Base-by-base conservation (phyloP, 2,329 filamentous ascomycete genomes). In the Sarocladiaceae sp. region DNA sequence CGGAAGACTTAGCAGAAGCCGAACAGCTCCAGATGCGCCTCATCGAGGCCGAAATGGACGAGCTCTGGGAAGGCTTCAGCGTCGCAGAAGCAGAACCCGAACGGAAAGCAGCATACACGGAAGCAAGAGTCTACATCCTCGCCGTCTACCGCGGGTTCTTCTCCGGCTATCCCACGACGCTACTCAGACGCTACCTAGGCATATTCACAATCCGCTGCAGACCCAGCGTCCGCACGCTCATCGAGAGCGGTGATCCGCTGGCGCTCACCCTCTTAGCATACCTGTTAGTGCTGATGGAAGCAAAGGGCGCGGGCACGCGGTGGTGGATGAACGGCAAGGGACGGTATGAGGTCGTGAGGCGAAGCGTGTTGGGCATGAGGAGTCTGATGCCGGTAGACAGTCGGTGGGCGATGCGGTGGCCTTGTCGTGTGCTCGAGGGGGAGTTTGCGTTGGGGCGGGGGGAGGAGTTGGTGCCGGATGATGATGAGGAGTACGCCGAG, bases 261-360 rank as follows among this genome's bases (percentile, higher is more conserved):
- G 22, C 22, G 18, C 5, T 42, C 17, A 15, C 17, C 17, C 37
- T 42, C 22, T 11, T 42, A 20, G 37, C 37, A 17, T 25, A 42
- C 37, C 22, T 42, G 17, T 4, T 20, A 8, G 37, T 42, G 17
- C 18, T 42, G 17, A 22, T 42, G 11, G 23, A 42, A 23, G 37
- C 37, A 7, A 42, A 42, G 18, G 17, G 37, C 17, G 7, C 23
- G 17, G 37, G 37, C 8, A 20, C 12, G 5, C 6, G 37, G 17
- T 42, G 37, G 12, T 42, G 37, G 37, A 42, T 42, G 37, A 42
- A 42, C 13, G 37, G 37, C 37, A 42, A 25, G 23, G 37, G 37
- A 7, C 15, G 17, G 37, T 42, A 42, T 15, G 18, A 42, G 22
- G 37, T 42, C 4, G 18, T 20, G 18, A 11, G 4, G 7, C 11